phyloP scores from a whole-genome alignment of 768 basidiomycete genomes.

The Pilatotrama ljubarskyi region DNA sequence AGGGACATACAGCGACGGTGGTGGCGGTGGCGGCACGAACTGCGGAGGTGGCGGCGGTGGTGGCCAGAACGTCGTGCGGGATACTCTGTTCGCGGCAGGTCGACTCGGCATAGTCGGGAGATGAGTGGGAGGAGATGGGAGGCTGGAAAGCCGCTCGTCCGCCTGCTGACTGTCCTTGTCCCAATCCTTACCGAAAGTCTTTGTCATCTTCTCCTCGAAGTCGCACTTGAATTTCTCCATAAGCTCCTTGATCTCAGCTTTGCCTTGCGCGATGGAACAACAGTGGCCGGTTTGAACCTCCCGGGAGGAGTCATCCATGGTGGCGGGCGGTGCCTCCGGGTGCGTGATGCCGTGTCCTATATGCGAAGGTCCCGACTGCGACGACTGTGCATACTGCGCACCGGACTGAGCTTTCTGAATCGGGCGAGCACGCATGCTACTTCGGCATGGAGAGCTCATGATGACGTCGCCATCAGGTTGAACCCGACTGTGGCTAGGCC shows the following conservation, averaged over 20 bases:
- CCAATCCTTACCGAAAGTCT: conserved; percentile 25
- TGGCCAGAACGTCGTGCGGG: not conserved
- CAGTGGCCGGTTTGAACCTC: not conserved
- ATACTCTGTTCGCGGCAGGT: not conserved
- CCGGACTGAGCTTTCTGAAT: not conserved
- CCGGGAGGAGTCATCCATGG: not conserved
- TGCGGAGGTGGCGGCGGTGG: not conserved
- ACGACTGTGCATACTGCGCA: conserved; percentile 7
- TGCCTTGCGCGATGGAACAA: conserved; percentile 21
- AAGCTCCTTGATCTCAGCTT: conserved; percentile 22
- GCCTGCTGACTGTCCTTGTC: not conserved
- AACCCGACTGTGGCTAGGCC: not conserved
- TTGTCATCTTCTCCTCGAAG: conserved; percentile 21
- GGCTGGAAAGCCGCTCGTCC: not conserved
- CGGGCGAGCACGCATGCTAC: not conserved
- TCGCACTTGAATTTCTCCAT: conserved; percentile 22
- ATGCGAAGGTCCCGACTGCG: not conserved
- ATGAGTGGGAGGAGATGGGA: conserved; percentile 9
- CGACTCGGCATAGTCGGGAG: not conserved
- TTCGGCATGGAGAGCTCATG: not conserved
- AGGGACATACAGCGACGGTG: not conserved
- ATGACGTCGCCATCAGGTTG: conserved; percentile 5
- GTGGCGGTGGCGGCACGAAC: not conserved
- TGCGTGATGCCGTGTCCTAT: not conserved
- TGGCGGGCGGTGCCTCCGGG: not conserved